Base-by-base conservation (phyloP, 1,284 basidiomycete genomes). In the Vanrija sp. region DNA sequence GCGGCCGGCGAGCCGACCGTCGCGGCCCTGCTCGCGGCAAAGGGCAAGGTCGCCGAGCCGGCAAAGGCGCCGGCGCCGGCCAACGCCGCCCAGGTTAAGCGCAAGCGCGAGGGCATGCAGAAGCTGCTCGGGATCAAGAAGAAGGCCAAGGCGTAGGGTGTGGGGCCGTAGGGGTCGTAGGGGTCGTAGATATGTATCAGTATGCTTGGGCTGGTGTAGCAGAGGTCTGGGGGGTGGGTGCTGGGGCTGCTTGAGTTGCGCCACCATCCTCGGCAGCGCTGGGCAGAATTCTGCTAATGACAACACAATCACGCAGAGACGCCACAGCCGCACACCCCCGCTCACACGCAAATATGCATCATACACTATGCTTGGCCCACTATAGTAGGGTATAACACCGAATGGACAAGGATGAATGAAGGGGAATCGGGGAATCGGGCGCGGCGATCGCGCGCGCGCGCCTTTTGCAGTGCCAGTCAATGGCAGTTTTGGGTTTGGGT, bases 21-120 rank as follows among this genome's bases (percentile, higher is more conserved):
- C 51, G 80, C 83, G 53, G 85, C 82, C 57, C 77, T 95, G 2
- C 76, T 95, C 23, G 81, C 85, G n/a, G 82, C 86, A 2, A 83
- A 84, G 51, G 80, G 84, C 15, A 76, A 89, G 61, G 80, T 86
- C 10, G 72, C 79, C 6, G 78, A 84, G 58, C 31, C 43, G 15
- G 37, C 41, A 3, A 24, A 49, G 4, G 46, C 43, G 5, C 54
- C 55, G 1, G 27, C 53, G 10, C 45, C 57, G 7, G 53, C 59
- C 2, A 53, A 56, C 9, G 66, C 70, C 3, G 61, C 67, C 6
- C 66, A 77, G 43, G 88, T 87, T 77, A 89, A 87, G 77, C 79
- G 82, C 67, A 76, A 75, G 46, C 62, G 72, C 41, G 65, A 69
- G 39, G 75, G 68, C 35, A 68, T 74, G 71, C 71, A 69, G 62